Evolutionary conservation across 2,329 filamentous ascomycete species (phyloP).

Genomic region (Colletotrichum tabaci): DNA sequence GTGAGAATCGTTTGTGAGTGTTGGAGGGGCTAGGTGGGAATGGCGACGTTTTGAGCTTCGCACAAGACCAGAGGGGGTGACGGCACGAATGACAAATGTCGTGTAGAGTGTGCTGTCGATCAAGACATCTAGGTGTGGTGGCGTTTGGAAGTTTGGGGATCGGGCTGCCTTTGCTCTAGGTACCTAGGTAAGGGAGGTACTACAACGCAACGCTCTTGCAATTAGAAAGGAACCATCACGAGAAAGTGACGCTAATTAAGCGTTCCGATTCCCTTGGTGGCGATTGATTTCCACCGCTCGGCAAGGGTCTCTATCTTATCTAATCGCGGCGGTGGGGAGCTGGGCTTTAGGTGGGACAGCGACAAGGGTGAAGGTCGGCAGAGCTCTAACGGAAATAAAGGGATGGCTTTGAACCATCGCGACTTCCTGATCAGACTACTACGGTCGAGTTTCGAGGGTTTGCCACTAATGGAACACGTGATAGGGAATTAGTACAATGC

Average conservation of each 20-base stretch:
- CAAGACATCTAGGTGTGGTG: constrained; percentile 1
- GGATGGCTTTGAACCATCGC: constrained; percentile 1
- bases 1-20: neutral
- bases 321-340: constrained; percentile 4
- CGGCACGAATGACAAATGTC: neutral
- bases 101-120: constrained; percentile 9
- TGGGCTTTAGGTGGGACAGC: constrained; percentile 16
- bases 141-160: neutral
- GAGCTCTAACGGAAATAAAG: constrained; percentile 4
- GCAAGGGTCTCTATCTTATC: constrained; percentile 43
- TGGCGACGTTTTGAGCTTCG: neutral
- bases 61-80: constrained; percentile 1
- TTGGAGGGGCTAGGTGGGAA: neutral
- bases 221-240: constrained; percentile 11
- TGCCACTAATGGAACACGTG: neutral
- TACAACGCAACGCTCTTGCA: constrained; percentile 7
- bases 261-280: constrained; percentile 27
- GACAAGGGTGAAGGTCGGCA: constrained; percentile 19
- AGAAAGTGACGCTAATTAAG: constrained; percentile 13
- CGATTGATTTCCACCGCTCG: constrained; percentile 34
- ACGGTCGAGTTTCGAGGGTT: neutral
- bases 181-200: neutral
- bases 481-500: no score
- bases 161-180: neutral
- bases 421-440: neutral